Evolutionary conservation across 164 flowering plant genomes (phyloP).

Genomic region (Malania oleifera): DNA sequence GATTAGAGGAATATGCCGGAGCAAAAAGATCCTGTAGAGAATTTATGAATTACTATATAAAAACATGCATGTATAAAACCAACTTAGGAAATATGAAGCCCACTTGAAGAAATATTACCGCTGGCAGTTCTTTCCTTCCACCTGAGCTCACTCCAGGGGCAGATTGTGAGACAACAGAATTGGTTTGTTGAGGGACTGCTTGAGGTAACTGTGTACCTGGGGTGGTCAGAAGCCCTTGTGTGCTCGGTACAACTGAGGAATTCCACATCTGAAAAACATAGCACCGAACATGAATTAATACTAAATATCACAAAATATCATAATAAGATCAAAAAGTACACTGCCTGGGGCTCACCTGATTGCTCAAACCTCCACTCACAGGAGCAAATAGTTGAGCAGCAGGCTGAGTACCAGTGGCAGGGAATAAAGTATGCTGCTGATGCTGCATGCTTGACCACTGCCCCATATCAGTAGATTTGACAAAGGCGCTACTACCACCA

Average conservation of each 20-base stretch:
- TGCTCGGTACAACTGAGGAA: slow-evolving; percentile 24
- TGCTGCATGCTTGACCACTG: slow-evolving; percentile 46
- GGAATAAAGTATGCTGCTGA: slow-evolving; percentile 40
- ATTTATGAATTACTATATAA: neutral
- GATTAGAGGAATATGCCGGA: slow-evolving; percentile 37
- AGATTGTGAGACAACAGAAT: slow-evolving; percentile 32
- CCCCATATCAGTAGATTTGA: slow-evolving; percentile 28
- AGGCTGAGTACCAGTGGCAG: slow-evolving; percentile 28
- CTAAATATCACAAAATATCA: neutral
- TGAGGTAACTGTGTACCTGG: slow-evolving; percentile 31
- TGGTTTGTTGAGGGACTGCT: slow-evolving; percentile 19
- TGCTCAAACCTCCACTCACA: slow-evolving; percentile 35
- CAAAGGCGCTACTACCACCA: slow-evolving; percentile 27
- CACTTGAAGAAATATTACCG: slow-evolving; percentile 30
- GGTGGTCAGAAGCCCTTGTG: slow-evolving; percentile 32
- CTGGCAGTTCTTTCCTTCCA: slow-evolving; percentile 73
- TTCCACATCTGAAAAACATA: slow-evolving; percentile 47
- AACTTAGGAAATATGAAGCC: neutral
- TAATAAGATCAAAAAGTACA: neutral
- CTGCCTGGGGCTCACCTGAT: slow-evolving; percentile 39
- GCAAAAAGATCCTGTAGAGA: slow-evolving; percentile 73
- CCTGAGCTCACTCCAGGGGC: slow-evolving; percentile 29
- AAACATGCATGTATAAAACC: neutral
- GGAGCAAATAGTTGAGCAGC: slow-evolving; percentile 27
- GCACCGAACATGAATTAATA: neutral